Conservation (phyloP, 495 filamentous ascomycete genomes). For the Penicillium taxi region DNA sequence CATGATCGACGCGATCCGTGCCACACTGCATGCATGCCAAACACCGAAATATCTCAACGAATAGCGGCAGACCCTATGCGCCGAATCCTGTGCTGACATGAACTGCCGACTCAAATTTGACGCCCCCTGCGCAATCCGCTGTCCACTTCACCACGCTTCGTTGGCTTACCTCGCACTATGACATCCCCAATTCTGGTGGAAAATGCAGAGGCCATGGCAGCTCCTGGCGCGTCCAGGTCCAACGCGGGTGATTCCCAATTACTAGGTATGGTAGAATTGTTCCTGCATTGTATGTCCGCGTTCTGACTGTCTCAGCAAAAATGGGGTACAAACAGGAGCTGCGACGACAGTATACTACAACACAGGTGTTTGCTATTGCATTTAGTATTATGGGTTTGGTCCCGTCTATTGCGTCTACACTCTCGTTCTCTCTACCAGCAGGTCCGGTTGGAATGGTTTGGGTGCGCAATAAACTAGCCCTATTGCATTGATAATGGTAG, state of each 20-base stretch:
- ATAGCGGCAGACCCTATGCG: no score
- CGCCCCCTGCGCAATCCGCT: no score
- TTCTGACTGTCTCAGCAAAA: slow-evolving; percentile 11
- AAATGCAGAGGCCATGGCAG: background rate
- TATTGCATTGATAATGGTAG: background rate
- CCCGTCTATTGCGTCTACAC: slow-evolving; percentile 57
- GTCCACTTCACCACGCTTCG: background rate
- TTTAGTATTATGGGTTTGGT: slow-evolving; percentile 67
- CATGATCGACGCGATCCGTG: no score
- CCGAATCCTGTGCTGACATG: no score
- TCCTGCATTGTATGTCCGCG: background rate
- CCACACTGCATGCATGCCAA: no score
- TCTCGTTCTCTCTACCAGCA: slow-evolving; percentile 58
- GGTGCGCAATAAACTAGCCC: slow-evolving; percentile 23
- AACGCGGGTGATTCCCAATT: slow-evolving; percentile 14
- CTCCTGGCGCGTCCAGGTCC: no score
- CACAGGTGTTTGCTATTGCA: slow-evolving; percentile 62
- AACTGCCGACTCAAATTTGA: no score
- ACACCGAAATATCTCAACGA: no score
- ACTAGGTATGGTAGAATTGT: slow-evolving; percentile 16
- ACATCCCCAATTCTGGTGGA: no score
- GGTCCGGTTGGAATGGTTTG: slow-evolving; percentile 65
- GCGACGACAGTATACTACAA: slow-evolving; percentile 53
- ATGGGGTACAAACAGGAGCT: slow-evolving; percentile 67
- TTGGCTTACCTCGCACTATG: background rate